phyloP scores from a whole-genome alignment of 192 early-diverging fungal genomes.

The Podila minutissima region DNA sequence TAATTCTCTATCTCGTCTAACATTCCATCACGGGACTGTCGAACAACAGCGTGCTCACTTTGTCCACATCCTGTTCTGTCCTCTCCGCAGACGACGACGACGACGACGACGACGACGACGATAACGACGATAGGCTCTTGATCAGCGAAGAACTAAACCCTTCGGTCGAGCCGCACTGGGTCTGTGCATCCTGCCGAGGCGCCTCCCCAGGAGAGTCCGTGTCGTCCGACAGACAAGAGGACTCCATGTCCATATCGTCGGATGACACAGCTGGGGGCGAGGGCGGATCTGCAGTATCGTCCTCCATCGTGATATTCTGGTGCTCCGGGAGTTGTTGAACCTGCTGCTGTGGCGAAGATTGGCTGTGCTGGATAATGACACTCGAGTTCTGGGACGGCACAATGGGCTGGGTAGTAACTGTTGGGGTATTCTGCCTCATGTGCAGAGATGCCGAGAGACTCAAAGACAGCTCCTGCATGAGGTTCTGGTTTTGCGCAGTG shows the following conservation, averaged over 20 bases:
- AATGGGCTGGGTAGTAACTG: neutral
- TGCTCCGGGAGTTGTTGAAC: neutral
- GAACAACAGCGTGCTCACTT: constrained; percentile 12
- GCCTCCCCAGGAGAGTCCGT: neutral
- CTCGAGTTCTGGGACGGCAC: neutral
- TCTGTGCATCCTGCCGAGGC: constrained; percentile 10
- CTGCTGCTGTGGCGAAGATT: neutral
- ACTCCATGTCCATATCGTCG: constrained; percentile 47
- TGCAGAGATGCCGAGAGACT: constrained; percentile 18
- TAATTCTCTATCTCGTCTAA: neutral
- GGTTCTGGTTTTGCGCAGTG: neutral
- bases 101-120: neutral
- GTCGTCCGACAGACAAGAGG: constrained; percentile 20
- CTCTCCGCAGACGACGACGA: neutral
- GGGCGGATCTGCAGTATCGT: constrained; percentile 34
- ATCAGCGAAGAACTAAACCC: neutral
- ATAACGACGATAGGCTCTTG: neutral
- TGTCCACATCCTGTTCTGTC: constrained; percentile 9
- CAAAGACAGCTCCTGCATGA: constrained; percentile 22
- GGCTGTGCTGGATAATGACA: neutral
- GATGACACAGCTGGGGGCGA: constrained; percentile 43
- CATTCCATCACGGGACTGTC: constrained; percentile 6
- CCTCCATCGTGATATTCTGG: constrained; percentile 16
- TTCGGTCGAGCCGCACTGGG: constrained; percentile 3
- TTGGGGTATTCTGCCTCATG: neutral